These are phyloP conservation scores for Coprinopsis cinerea DNA, from an alignment of 768 basidiomycete species.

Conservation along the genomic window DNA sequence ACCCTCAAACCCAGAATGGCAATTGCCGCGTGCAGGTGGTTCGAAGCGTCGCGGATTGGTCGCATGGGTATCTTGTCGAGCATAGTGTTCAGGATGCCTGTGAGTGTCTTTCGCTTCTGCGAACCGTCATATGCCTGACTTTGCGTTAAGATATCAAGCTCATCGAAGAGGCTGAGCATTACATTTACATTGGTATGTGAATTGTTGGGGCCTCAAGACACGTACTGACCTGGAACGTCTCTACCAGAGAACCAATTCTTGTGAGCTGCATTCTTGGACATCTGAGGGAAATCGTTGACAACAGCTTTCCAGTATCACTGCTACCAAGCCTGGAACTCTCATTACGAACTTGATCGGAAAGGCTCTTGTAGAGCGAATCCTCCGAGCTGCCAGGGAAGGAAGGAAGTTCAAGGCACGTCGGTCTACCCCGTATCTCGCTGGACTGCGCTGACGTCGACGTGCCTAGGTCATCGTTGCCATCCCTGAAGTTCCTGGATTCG, in stretches of 20 bases:
- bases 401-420: slow-evolving; percentile 67
- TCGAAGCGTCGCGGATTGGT: slow-evolving; percentile 90
- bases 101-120: slow-evolving; percentile 31
- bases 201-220: not conserved
- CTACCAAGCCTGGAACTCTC: slow-evolving; percentile 53
- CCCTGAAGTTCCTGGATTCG: slow-evolving; percentile 89
- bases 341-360: slow-evolving; percentile 80
- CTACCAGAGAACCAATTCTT: slow-evolving; percentile 77
- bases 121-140: slow-evolving; percentile 1
- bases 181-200: slow-evolving; percentile 81
- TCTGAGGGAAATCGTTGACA: not conserved
- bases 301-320: slow-evolving; percentile 56
- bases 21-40: slow-evolving; percentile 73
- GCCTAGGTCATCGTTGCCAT: slow-evolving; percentile 76
- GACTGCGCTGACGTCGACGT: not conserved
- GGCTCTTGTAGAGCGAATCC: slow-evolving; percentile 79
- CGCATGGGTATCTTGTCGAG: slow-evolving; percentile 85
- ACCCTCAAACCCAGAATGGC: slow-evolving; percentile 37
- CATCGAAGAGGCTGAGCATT: slow-evolving; percentile 82
- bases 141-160: slow-evolving; percentile 55
- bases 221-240: slow-evolving; percentile 12
- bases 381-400: slow-evolving; percentile 67
- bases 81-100: slow-evolving; percentile 92
- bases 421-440: not conserved
- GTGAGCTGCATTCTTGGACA: slow-evolving; percentile 35